Conservation (phyloP, 805 yeast genomes). For the Candida railenensis region DNA sequence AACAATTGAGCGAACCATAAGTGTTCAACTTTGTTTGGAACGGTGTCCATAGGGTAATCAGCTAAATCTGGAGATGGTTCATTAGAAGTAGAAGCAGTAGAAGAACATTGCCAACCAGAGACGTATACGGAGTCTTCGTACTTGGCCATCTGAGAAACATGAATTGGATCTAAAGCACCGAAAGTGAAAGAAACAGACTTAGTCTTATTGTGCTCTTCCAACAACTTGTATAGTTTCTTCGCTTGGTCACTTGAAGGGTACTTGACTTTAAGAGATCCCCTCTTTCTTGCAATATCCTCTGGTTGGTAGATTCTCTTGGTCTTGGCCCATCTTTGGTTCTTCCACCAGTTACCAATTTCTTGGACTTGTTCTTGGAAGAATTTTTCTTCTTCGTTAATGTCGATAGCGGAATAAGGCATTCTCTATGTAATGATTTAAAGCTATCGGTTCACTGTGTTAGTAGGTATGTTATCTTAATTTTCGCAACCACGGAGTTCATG, state of each 20-base stretch:
- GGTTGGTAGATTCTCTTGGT: conserved; percentile 88
- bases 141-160: conserved; percentile 95
- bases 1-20: conserved; percentile 94
- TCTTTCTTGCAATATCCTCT: conserved; percentile 84
- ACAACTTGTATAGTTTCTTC: conserved; percentile 70
- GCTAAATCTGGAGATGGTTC: conserved; percentile 99
- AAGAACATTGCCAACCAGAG: conserved; percentile 98
- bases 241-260: conserved; percentile 82
- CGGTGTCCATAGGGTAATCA: conserved; percentile 98
- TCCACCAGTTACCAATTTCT: conserved; percentile 87
- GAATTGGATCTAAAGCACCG: conserved; percentile 96
- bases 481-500: too few relatives aligned
- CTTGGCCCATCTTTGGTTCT: conserved; percentile 85
- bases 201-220: conserved; percentile 68
- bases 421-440: too few relatives aligned
- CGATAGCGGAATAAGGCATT: conserved; percentile 58
- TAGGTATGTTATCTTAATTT: too few relatives aligned
- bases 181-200: conserved; percentile 84
- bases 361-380: conserved; percentile 66
- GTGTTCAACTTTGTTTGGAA: conserved; percentile 97
- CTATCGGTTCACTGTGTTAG: too few relatives aligned
- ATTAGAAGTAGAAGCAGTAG: conserved; percentile 95
- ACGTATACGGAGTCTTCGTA: conserved; percentile 90
- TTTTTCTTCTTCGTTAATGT: conserved; percentile 60
- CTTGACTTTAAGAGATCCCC: conserved; percentile 72